These are phyloP conservation scores for Huntiella bhutanensis DNA, from an alignment of 2,329 filamentous ascomycete genomes.

Conservation along the genomic window DNA sequence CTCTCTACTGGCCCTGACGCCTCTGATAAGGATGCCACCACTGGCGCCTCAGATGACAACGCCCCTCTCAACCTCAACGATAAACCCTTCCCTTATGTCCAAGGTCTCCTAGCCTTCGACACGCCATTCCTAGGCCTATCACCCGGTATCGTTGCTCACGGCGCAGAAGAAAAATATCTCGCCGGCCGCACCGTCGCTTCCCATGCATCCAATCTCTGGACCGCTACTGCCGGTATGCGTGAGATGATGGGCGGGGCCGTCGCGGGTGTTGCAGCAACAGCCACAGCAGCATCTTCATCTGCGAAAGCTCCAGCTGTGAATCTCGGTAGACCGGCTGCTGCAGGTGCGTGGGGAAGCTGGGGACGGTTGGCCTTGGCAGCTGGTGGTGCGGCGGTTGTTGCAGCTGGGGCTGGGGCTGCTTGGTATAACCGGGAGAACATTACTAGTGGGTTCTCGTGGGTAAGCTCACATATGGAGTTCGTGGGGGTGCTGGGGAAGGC, in stretches of 20 bases:
- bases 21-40: constrained; percentile 2
- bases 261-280: not conserved
- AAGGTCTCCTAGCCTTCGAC: constrained; percentile 81
- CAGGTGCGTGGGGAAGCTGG: constrained; percentile 54
- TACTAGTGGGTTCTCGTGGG: constrained; percentile 59
- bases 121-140: constrained; percentile 77
- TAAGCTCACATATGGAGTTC: constrained; percentile 79
- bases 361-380: constrained; percentile 73
- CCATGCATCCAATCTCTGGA: constrained; percentile 48
- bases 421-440: constrained; percentile 74
- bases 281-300: constrained; percentile 14
- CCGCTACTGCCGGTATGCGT: constrained; percentile 14
- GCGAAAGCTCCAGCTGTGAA: constrained; percentile 18
- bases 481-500: constrained; percentile 74
- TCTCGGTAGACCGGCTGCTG: constrained; percentile 13
- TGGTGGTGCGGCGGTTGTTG: constrained; percentile 65
- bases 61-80: constrained; percentile 25
- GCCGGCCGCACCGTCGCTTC: constrained; percentile 51
- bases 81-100: constrained; percentile 80
- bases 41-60: constrained; percentile 14
- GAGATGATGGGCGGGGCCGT: not conserved
- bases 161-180: constrained; percentile 72
- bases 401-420: constrained; percentile 64
- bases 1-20: constrained; percentile 25
- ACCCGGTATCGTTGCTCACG: constrained; percentile 66